Evolutionary conservation across 352 stramenopile species (phyloP).

Genomic region (Phytophthora ohioensis): DNA sequence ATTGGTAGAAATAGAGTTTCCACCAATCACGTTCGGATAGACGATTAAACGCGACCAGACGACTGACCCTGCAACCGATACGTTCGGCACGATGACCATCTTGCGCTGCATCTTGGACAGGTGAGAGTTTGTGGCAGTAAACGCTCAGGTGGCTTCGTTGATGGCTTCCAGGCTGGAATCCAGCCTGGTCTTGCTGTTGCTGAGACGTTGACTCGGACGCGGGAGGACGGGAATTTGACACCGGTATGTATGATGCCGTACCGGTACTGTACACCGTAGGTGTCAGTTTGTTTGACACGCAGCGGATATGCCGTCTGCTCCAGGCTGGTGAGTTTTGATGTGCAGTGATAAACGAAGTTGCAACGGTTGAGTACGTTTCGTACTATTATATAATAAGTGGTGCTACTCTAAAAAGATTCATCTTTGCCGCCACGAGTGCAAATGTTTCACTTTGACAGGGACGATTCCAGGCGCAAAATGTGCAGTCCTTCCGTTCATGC

Average conservation of each 20-base stretch:
- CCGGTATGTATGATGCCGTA: too few species aligned
- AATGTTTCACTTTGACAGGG: too few species aligned
- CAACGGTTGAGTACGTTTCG: too few species aligned
- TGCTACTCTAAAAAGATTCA: too few species aligned
- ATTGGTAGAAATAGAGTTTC: slow-evolving; percentile 26
- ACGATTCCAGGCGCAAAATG: too few species aligned
- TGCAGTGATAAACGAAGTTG: too few species aligned
- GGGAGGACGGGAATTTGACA: slow-evolving; percentile 2
- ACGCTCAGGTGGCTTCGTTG: not conserved
- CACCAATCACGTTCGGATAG: slow-evolving; percentile 4
- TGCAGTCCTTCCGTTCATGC: too few species aligned
- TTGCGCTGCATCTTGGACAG: slow-evolving; percentile 7
- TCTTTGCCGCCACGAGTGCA: too few species aligned
- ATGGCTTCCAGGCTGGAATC: not conserved
- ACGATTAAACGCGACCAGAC: slow-evolving; percentile 32
- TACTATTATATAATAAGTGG: too few species aligned
- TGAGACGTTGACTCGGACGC: not conserved
- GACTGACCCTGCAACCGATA: slow-evolving; percentile 4
- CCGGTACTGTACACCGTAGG: not conserved
- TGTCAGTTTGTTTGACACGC: not conserved
- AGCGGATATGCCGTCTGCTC: too few species aligned
- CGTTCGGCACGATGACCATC: slow-evolving; percentile 6
- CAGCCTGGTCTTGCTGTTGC: not conserved
- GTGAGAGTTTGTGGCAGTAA: not conserved
- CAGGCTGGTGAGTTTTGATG: too few species aligned